Conservation (phyloP, 2,329 filamentous ascomycete genomes). For the Aureobasidium leucospermi region DNA sequence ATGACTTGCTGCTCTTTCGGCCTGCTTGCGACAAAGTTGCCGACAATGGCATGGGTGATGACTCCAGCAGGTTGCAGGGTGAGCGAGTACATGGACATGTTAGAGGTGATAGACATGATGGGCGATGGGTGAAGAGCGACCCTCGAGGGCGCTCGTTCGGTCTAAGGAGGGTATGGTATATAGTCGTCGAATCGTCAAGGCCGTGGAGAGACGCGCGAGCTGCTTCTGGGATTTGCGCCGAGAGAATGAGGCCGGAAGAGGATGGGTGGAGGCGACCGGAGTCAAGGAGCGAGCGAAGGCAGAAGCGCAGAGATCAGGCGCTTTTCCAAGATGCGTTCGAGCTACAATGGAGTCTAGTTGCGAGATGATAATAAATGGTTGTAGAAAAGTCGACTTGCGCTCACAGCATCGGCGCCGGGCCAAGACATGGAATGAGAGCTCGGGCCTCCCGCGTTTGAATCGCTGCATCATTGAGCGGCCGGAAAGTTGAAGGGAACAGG, state of each 20-base stretch:
- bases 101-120: constrained; percentile 17
- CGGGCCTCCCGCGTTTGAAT: neutral
- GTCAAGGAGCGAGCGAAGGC: neutral
- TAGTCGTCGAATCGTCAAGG: constrained; percentile 1
- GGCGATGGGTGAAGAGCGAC: constrained; percentile 11
- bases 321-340: neutral
- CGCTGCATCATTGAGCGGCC: neutral
- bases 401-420: neutral
- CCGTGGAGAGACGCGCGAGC: constrained; percentile 4
- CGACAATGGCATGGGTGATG: constrained; percentile 82
- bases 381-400: neutral
- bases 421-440: constrained; percentile 6
- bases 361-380: neutral
- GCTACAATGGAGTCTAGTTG: neutral
- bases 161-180: neutral
- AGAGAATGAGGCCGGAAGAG: neutral
- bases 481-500: neutral
- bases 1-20: constrained; percentile 92
- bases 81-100: constrained; percentile 61
- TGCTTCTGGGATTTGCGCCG: neutral
- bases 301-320: neutral
- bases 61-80: constrained; percentile 89
- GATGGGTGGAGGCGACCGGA: neutral
- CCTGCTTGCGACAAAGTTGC: constrained; percentile 73
- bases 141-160: constrained; percentile 10